These are phyloP conservation scores for Tetradesmus obliquus DNA, from an alignment of 139 green algal species.

Conservation along the genomic window DNA sequence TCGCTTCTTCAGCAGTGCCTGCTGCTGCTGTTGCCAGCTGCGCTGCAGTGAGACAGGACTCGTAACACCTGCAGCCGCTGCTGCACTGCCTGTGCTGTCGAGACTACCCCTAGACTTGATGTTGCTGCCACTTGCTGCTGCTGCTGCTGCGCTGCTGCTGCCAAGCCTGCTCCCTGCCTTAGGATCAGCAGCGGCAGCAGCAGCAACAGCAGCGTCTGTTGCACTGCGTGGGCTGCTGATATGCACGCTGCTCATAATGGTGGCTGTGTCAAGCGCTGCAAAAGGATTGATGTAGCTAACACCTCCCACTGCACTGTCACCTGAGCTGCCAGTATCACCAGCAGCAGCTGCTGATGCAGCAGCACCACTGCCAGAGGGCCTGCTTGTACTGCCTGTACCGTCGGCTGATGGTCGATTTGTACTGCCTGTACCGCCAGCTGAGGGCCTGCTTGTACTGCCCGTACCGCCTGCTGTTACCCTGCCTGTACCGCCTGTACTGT, in stretches of 20 bases:
- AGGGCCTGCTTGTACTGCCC: background rate
- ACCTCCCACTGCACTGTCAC: slow-evolving; percentile 5
- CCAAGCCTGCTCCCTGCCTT: background rate
- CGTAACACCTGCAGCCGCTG: background rate
- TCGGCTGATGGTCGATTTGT: background rate
- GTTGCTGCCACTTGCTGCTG: background rate
- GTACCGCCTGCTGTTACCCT: background rate
- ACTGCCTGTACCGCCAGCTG: background rate
- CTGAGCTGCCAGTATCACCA: slow-evolving; percentile 24
- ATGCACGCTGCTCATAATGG: background rate
- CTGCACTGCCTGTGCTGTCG: background rate
- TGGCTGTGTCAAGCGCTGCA: slow-evolving; percentile 25
- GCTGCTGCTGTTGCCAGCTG: slow-evolving; percentile 24
- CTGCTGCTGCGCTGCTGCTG: background rate
- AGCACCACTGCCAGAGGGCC: background rate
- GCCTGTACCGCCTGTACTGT: background rate
- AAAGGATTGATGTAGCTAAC: slow-evolving; percentile 39
- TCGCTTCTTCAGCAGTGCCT: slow-evolving; percentile 6
- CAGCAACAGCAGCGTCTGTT: background rate
- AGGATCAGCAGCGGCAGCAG: slow-evolving; percentile 1
- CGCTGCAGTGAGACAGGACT: background rate
- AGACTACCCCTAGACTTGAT: background rate
- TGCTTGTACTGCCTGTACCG: background rate
- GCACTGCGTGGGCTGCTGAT: slow-evolving; percentile 7
- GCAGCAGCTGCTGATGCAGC: background rate